Evolutionary conservation across 108 stramenopile species (phyloP), one percentile per base, ranked within the genome.

Genomic region (Discostella pseudostelligera): DNA sequence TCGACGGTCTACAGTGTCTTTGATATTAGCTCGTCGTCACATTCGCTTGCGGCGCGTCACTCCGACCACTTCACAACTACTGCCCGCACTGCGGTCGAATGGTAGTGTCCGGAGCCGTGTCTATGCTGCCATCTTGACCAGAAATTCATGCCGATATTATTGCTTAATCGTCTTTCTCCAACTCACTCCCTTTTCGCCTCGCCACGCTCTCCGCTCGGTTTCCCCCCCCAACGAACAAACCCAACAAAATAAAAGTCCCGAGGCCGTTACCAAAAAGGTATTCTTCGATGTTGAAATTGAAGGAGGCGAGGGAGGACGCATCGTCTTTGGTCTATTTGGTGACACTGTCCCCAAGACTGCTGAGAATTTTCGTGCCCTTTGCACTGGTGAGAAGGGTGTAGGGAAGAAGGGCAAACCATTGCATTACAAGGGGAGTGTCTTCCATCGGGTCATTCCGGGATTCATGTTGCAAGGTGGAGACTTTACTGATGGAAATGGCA

Each of bases 361-460:
- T 0, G 96, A 96, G 66, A 96, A 96, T 84, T 96, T 96, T 68
- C 90, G 95, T 50, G 90, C 93, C 42, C 88, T 97, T 44, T 94
- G 92, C 66, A 96, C 94, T 8, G 93, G 96, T 50, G 96, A 96
- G 71, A 90, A 89, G 80, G 96, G 96, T 24, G 53, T 70, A 14
- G 93, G 90, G 9, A 79, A 84, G 70, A 42, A 53, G 19, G 91
- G 95, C 59, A 94, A 94, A 76, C 87, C 87, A 20, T 63, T 95
- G 39, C 87, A 90, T 73, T 91, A 84, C 79, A 95, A 89, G 83
- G 81, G 74, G 39, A 66, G 61, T 11, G 62, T 64, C 28, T 95
- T 95, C 70, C 93, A 95, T 59, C 84, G 93, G 28, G 85, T 95
- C 19, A 87, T 93, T 43, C 89, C 92, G n/a, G 67, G 83, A 47